Conservation (phyloP, 2,329 filamentous ascomycete species). For the Exophiala sp. region DNA sequence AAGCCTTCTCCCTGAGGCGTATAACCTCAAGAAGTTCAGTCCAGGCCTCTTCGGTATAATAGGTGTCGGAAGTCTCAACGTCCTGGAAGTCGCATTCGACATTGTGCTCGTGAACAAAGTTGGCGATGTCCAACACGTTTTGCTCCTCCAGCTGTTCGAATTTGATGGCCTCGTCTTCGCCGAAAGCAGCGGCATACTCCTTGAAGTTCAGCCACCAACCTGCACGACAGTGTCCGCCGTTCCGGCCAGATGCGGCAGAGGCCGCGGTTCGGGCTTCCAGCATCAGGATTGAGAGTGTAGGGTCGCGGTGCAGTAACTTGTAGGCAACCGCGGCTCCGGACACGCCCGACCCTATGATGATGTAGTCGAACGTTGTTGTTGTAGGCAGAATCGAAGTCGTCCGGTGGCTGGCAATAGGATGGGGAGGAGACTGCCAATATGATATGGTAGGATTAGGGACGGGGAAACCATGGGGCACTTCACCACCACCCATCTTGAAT, state of each 20-base stretch:
- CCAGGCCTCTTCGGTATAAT: constrained; percentile 20
- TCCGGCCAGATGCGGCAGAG: constrained; percentile 44
- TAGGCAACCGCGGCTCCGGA: constrained; percentile 41
- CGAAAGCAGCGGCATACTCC: constrained; percentile 36
- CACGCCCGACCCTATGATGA: constrained; percentile 45
- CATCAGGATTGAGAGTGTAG: constrained; percentile 32
- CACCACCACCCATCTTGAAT: constrained; percentile 10
- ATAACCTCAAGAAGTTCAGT: constrained; percentile 8
- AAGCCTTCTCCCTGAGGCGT: constrained; percentile 10
- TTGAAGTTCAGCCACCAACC: too few relatives aligned
- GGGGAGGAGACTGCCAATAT: constrained; percentile 37
- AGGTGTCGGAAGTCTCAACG: constrained; percentile 30
- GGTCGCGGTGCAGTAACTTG: constrained; percentile 27
- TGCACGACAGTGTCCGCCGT: constrained; percentile 39
- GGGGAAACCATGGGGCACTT: constrained; percentile 29
- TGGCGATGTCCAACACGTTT: constrained; percentile 40
- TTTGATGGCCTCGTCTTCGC: constrained; percentile 44
- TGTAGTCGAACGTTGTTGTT: constrained; percentile 35
- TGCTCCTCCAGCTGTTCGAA: constrained; percentile 45
- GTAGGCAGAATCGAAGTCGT: constrained; percentile 35
- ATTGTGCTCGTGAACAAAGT: constrained; percentile 41
- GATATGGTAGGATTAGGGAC: constrained; percentile 31
- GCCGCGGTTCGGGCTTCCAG: constrained; percentile 46
- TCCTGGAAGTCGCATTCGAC: constrained; percentile 47
- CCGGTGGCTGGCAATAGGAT: constrained; percentile 32